Percentiles rank a stretch among this genome's conserved stretches.
These are phyloP conservation scores for Trypanosoma rangeli DNA, from an alignment of 208 protist genomes.

Conservation along the genomic window DNA sequence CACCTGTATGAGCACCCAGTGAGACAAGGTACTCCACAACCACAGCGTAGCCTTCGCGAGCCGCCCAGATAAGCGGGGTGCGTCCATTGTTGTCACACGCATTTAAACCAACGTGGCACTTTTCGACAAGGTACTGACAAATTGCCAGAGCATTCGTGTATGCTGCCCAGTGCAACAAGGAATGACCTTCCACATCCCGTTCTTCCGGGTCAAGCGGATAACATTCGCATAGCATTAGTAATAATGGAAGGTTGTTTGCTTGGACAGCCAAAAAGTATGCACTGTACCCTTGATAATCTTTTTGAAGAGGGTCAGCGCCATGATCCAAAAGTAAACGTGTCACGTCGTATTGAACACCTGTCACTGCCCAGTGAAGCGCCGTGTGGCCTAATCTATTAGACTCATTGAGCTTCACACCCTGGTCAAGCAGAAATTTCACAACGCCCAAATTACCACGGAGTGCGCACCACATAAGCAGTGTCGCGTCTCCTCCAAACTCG, in stretches of 20 bases:
- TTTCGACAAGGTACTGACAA: constrained; percentile 73
- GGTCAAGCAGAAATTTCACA: constrained; percentile 74
- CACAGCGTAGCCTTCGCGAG: constrained; percentile 70
- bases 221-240: constrained; percentile 64
- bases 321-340: constrained; percentile 64
- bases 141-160: constrained; percentile 58
- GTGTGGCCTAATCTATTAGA: constrained; percentile 58
- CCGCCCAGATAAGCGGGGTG: constrained; percentile 77
- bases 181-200: constrained; percentile 61
- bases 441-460: constrained; percentile 54
- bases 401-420: constrained; percentile 41
- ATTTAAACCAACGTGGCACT: constrained; percentile 54
- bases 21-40: constrained; percentile 61
- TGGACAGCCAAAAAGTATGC: constrained; percentile 68
- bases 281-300: constrained; percentile 61
- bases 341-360: constrained; percentile 40
- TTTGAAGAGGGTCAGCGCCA: constrained; percentile 51
- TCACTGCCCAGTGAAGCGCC: constrained; percentile 66
- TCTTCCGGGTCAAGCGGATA: constrained; percentile 35
- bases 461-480: constrained; percentile 73
- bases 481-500: constrained; percentile 59
- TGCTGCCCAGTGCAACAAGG: constrained; percentile 77
- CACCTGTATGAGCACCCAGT: constrained; percentile 38
- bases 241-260: constrained; percentile 39
- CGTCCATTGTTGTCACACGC: constrained; percentile 49